Conservation (phyloP, 331 rosid species). For the Pyracantha coccinea region DNA sequence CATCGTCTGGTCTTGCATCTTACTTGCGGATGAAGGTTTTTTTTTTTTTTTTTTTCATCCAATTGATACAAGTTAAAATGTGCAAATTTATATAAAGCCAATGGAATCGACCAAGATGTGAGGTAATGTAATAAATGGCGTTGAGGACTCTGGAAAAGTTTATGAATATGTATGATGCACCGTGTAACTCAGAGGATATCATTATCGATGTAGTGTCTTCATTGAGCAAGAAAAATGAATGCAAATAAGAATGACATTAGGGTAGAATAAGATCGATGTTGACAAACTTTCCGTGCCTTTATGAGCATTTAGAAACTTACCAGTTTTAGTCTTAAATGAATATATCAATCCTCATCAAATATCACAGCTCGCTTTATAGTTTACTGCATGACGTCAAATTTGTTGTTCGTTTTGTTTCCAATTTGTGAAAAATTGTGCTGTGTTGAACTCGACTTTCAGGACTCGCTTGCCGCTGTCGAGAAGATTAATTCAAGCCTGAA, state of each 20-base stretch:
- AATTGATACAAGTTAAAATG: neutral
- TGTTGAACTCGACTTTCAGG: slow-evolving; percentile 29
- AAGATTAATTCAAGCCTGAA: slow-evolving; percentile 61
- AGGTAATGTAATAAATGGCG: neutral
- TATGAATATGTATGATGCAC: neutral
- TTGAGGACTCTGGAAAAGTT: neutral
- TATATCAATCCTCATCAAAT: neutral
- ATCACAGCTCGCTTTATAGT: neutral
- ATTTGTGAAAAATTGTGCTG: slow-evolving; percentile 1
- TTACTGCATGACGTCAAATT: neutral
- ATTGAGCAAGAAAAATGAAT: neutral
- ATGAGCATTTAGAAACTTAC: neutral
- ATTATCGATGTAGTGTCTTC: neutral
- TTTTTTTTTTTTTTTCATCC: neutral
- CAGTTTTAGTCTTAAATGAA: neutral
- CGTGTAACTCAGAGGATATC: neutral
- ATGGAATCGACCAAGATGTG: neutral
- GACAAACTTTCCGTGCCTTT: neutral
- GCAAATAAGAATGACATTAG: neutral
- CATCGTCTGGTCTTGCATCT: neutral
- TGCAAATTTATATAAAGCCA: neutral
- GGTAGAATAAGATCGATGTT: neutral
- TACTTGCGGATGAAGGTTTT: neutral
- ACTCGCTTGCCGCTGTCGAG: slow-evolving; percentile 61
- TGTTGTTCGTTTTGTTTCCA: neutral